phyloP scores from a whole-genome alignment of 495 filamentous ascomycete genomes.

The Hypoxylon crocopeplum region DNA sequence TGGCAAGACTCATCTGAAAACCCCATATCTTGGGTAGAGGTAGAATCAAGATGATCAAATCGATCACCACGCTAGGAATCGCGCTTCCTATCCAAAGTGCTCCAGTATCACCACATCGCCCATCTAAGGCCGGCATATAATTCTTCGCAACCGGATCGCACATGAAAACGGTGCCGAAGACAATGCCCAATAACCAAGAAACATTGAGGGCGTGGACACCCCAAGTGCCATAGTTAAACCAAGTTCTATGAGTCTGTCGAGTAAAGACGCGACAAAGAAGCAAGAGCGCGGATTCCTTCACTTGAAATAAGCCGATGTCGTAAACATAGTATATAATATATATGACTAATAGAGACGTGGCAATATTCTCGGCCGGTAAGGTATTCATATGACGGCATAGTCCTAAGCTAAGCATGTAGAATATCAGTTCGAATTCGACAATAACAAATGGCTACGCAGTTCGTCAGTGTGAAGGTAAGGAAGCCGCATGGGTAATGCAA shows the following conservation, averaged over 20 bases:
- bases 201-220: not conserved
- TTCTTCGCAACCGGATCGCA: conserved; percentile 12
- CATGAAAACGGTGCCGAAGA: not conserved
- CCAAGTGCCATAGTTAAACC: not conserved
- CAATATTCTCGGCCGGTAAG: too few species aligned
- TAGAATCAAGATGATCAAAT: conserved; percentile 43
- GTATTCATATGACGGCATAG: too few species aligned
- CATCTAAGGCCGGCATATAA: not conserved
- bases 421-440: too few species aligned
- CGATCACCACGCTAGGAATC: conserved; percentile 37
- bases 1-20: conserved; percentile 33
- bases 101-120: not conserved
- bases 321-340: too few species aligned
- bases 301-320: not conserved
- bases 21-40: conserved; percentile 46
- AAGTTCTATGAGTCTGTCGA: not conserved
- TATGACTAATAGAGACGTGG: not conserved
- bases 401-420: too few species aligned
- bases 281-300: conserved; percentile 5
- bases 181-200: conserved; percentile 3
- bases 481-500: too few species aligned
- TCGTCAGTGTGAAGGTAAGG: too few species aligned
- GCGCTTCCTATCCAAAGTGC: conserved; percentile 9
- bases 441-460: too few species aligned
- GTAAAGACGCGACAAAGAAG: conserved; percentile 16